Evolutionary conservation across 176 grass and related monocot genomes (phyloP).

Genomic region (Paspalum vaginatum): DNA sequence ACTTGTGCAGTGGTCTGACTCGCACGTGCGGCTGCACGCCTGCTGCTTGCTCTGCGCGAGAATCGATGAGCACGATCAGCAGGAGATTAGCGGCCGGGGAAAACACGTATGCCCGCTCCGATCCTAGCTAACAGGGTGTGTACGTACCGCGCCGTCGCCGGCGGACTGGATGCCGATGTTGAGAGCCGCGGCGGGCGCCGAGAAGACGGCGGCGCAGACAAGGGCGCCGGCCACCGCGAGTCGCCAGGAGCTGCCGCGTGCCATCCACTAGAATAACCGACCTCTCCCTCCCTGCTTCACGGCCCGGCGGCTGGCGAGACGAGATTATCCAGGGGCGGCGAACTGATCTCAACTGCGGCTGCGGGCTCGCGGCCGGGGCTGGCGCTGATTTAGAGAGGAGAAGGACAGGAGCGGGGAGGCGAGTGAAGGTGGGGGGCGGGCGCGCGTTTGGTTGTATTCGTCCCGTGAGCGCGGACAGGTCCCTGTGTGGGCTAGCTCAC

Average conservation of each 20-base stretch:
- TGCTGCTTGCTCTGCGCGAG: conserved; percentile 62
- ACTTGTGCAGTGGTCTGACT: conserved; percentile 89
- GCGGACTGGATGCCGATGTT: conserved; percentile 69
- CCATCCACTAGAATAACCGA: conserved; percentile 1
- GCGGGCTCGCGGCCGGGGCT: background rate
- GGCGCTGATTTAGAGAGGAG: conserved; percentile 15
- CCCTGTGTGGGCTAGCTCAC: conserved; percentile 38
- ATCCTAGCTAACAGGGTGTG: background rate
- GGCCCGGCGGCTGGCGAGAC: background rate
- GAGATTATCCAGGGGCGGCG: conserved; percentile 21
- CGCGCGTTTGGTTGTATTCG: conserved; percentile 38
- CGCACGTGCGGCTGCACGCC: conserved; percentile 86
- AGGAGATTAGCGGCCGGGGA: background rate
- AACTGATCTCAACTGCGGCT: conserved; percentile 14
- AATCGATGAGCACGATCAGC: conserved; percentile 18
- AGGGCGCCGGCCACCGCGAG: background rate
- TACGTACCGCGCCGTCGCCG: conserved; percentile 52
- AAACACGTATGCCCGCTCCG: too few species aligned
- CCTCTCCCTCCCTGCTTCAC: background rate
- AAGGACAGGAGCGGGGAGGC: background rate
- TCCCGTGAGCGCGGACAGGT: conserved; percentile 42
- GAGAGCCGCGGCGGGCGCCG: conserved; percentile 59
- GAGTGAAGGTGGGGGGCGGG: background rate
- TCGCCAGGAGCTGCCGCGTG: background rate
- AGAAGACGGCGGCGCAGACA: background rate